Conservation (phyloP, 177 flowering plant genomes). For the Telopea speciosissima region DNA sequence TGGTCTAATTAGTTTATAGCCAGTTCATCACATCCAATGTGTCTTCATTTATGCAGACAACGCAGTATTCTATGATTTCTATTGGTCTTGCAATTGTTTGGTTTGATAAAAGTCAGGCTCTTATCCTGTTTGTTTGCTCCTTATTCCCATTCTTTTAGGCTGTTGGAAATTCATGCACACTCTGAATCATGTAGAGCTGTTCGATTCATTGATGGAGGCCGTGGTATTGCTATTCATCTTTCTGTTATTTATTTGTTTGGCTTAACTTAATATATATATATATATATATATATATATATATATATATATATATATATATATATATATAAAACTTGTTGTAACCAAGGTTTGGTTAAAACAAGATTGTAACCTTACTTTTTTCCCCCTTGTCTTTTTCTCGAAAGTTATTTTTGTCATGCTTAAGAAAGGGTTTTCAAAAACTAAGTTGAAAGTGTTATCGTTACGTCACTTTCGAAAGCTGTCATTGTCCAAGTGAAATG, state of each 20-base stretch:
- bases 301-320: too few species aligned
- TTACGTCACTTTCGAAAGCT: too few species aligned
- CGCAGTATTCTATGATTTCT: neutral
- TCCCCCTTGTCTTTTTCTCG: too few species aligned
- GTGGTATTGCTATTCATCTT: constrained; percentile 32
- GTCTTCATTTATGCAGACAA: neutral
- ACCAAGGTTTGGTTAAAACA: too few species aligned
- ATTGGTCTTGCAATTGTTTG: neutral
- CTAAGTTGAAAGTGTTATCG: too few species aligned
- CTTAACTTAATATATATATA: too few species aligned
- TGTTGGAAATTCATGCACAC: constrained; percentile 60
- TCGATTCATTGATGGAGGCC: constrained; percentile 69
- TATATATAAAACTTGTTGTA: too few species aligned
- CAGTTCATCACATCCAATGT: neutral
- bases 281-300: too few species aligned
- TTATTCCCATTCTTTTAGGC: constrained; percentile 27
- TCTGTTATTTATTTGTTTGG: neutral
- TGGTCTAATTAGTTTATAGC: neutral
- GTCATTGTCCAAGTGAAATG: too few species aligned
- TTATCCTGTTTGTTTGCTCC: neutral
- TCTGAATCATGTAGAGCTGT: constrained; percentile 77
- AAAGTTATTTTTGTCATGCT: too few species aligned
- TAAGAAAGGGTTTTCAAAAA: too few species aligned
- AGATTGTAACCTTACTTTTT: too few species aligned
- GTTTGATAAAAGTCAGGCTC: neutral